A percentile compares a stretch with the other conserved stretches of the same genome.
phyloP scores from a whole-genome alignment of 2,329 filamentous ascomycete species.

The Raffaelea arxii region DNA sequence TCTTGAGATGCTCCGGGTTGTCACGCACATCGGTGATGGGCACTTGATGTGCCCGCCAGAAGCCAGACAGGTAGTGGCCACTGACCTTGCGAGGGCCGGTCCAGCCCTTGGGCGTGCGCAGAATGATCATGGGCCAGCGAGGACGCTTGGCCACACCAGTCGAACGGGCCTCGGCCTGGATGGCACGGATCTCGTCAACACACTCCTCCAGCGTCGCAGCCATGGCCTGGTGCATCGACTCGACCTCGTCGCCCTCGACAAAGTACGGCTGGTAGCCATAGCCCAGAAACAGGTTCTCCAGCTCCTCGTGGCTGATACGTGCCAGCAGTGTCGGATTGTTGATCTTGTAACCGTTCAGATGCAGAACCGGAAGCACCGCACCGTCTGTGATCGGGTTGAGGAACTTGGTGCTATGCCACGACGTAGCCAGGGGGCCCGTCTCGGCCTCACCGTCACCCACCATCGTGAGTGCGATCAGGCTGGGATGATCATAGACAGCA shows the following conservation, averaged over 20 bases:
- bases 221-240: conserved; percentile 76
- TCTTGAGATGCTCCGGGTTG: conserved; percentile 55
- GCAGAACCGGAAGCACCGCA: conserved; percentile 66
- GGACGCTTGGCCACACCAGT: conserved; percentile 61
- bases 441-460: conserved; percentile 77
- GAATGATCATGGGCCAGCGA: conserved; percentile 69
- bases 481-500: conserved; percentile 63
- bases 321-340: conserved; percentile 69
- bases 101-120: conserved; percentile 73
- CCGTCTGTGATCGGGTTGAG: conserved; percentile 71
- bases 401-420: conserved; percentile 78
- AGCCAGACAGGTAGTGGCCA: conserved; percentile 63
- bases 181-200: conserved; percentile 56
- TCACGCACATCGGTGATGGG: conserved; percentile 61
- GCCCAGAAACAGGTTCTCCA: conserved; percentile 58
- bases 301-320: conserved; percentile 63
- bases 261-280: conserved; percentile 77
- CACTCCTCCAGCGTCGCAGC: conserved; percentile 65
- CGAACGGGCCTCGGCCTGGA: conserved; percentile 63
- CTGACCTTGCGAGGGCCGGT: conserved; percentile 64
- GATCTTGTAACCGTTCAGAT: conserved; percentile 80
- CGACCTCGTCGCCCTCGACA: conserved; percentile 64
- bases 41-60: conserved; percentile 70
- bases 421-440: conserved; percentile 67
- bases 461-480: conserved; percentile 67